These are phyloP conservation scores for Yamadazyma triangularis DNA, from an alignment of 1,139 yeast genomes.

Conservation along the genomic window DNA sequence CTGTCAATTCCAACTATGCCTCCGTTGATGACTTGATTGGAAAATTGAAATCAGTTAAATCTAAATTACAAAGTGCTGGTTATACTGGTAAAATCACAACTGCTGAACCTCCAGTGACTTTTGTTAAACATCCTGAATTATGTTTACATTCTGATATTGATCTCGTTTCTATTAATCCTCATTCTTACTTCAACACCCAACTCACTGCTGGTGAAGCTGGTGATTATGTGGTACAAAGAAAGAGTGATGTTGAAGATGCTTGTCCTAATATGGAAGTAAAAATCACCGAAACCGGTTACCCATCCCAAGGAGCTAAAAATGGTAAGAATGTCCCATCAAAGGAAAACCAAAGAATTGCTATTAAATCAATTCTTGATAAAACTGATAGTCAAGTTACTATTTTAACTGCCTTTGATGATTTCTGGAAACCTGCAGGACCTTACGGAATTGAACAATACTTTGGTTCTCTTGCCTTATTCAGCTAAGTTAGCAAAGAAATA, in stretches of 20 bases:
- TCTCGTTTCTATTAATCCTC: slow-evolving; percentile 81
- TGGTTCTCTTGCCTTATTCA: slow-evolving; percentile 55
- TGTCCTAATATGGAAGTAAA: slow-evolving; percentile 50
- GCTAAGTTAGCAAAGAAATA: slow-evolving; percentile 6
- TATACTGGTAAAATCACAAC: slow-evolving; percentile 76
- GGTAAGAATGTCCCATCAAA: slow-evolving; percentile 70
- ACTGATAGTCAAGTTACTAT: slow-evolving; percentile 62
- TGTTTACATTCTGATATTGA: slow-evolving; percentile 65
- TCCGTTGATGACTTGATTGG: slow-evolving; percentile 53
- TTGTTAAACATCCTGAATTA: slow-evolving; percentile 55
- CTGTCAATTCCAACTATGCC: slow-evolving; percentile 58
- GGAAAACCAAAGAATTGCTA: slow-evolving; percentile 68
- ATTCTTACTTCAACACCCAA: slow-evolving; percentile 70
- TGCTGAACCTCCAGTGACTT: slow-evolving; percentile 84
- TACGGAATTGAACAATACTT: slow-evolving; percentile 84
- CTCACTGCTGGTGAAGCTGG: slow-evolving; percentile 69
- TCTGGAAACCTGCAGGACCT: slow-evolving; percentile 85
- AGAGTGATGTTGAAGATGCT: slow-evolving; percentile 43
- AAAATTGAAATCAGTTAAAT: slow-evolving; percentile 63
- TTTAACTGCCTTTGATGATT: slow-evolving; percentile 72
- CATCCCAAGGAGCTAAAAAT: slow-evolving; percentile 64
- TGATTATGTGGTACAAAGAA: slow-evolving; percentile 61
- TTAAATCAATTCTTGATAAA: slow-evolving; percentile 52
- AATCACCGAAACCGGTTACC: slow-evolving; percentile 88
- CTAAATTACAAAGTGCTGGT: slow-evolving; percentile 59